These are phyloP conservation scores for Ustilago trichophora DNA, from an alignment of 1,284 basidiomycete genomes.

Conservation along the genomic window DNA sequence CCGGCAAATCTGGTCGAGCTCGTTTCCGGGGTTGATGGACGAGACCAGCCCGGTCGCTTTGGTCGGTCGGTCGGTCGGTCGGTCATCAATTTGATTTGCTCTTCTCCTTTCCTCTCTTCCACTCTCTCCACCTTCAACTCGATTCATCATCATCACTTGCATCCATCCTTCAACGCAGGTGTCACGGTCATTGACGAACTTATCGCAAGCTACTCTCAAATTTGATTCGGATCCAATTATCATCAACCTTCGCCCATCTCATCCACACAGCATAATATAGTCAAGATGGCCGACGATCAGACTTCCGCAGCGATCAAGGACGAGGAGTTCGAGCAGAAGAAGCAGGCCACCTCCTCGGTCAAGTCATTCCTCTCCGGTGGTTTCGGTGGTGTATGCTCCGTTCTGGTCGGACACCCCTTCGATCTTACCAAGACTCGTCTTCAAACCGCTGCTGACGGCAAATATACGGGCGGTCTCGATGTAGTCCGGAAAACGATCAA, in stretches of 20 bases:
- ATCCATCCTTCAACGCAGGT: not conserved
- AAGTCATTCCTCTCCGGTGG: constrained; percentile 74
- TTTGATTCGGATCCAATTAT: too few relatives aligned
- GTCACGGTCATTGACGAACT: too few relatives aligned
- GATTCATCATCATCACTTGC: constrained; percentile 1
- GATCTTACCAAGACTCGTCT: constrained; percentile 92
- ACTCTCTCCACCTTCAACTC: too few relatives aligned
- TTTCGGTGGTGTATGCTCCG: constrained; percentile 85
- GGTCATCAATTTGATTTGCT: too few relatives aligned
- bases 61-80: too few relatives aligned
- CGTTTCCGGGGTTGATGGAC: constrained; percentile 4
- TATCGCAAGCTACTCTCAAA: not conserved
- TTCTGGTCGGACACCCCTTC: constrained; percentile 95
- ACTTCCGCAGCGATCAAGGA: constrained; percentile 48
- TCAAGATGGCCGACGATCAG: constrained; percentile 57
- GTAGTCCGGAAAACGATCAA: constrained; percentile 92
- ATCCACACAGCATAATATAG: constrained; percentile 6
- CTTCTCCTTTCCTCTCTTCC: not conserved
- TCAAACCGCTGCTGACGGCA: constrained; percentile 89
- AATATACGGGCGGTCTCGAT: constrained; percentile 91
- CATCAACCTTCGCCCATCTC: not conserved
- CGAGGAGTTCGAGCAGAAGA: constrained; percentile 54
- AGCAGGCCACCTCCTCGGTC: constrained; percentile 57
- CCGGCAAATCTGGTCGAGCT: constrained; percentile 4
- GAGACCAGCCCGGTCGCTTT: too few relatives aligned